Base-by-base conservation (phyloP, 1,139 yeast species). In the Lodderomyces elongisporus region DNA sequence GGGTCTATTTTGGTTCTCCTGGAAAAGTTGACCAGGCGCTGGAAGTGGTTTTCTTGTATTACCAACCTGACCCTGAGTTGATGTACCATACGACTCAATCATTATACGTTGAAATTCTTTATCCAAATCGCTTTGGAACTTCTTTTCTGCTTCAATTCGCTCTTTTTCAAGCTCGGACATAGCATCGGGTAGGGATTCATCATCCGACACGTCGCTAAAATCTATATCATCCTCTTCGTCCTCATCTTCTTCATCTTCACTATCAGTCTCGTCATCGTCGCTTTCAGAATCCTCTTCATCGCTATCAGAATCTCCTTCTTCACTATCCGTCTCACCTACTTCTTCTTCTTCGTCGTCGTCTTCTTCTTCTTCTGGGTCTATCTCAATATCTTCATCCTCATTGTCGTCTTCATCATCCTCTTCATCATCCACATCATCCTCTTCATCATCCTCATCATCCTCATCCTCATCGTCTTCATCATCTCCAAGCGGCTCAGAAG, bases 91-190 rank as follows among this genome's bases (percentile, higher is more conserved):
- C 2, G 83, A 68, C 27, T 74, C 79, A 21, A 58, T 48, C 34
- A 77, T 58, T 47, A 79, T 56, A 36, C 55, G 59, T 34, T 70
- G 70, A 42, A 73, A 70, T 44, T 78, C 80, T 36, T 58, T 65
- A 30, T 78, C 84, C 35, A 80, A 48, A 17, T 69, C 74, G 6
- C 66, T 70, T 14, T 70, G 74, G 30, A 73, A 63, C 41, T 62
- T 67, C 28, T 53, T 59, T 27, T 70, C 77, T 33, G 64, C 66
- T 16, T 60, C 67, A 8, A 55, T 51, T 5, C 37, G 33, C 14
- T 25, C 13, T 27, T 33, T 37, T 17, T 45, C 49, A 7, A 17
- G 39, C 41, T 37, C 44, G 45, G 13, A 34, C 14, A 17, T 13
- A 7, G 12, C 17, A 14, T 31, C 29, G n/a, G 17, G 28, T 12